Evolutionary conservation across 352 stramenopile genomes (phyloP), one percentile per base, ranked within the genome.

Genomic region (Phytopythium cucurbitacearum): DNA sequence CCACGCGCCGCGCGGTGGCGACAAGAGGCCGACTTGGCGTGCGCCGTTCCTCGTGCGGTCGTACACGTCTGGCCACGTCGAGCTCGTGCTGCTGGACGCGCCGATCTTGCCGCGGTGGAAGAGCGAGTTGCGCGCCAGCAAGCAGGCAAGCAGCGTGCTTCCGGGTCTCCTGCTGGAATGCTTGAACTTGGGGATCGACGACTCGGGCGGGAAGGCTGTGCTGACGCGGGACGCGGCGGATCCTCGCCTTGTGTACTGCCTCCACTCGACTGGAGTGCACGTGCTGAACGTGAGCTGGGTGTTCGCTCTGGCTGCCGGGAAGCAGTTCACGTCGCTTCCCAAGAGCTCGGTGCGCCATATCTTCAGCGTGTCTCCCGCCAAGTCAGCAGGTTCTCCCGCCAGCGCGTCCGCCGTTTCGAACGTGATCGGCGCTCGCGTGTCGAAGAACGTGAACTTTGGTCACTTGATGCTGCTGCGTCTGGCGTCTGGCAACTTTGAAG

Each of bases 221-320:
- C 56, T 94, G 15, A 67, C 73, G 13, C 59, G 72, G 0, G 77
- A 94, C 47, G 38, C 58, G 11, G 59, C 62, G 40, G 75, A 90
- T 43, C 67, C 79, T 3, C 71, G 75, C 5, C 57, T 94, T 7
- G 62, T 91, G 3, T 91, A 91, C 60, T 87, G 70, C 47, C 57
- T 88, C 40, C 80, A 94, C 59, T 87, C 83, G 3, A 90, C 83
- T 1, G 80, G 83, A 15, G 76, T 90, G 8, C 78, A 91, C 59
- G 75, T 90, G 36, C 64, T 91, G 44, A 89, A 94, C 53, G 59
- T 91, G 42, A 71, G 65, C 55, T 94, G 80, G 80, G 78, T 88
- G 7, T 73, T 79, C 51, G 62, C 68, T 15, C 67, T 89, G 8
- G 71, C 76, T 2, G 64, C 68, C 0, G 76, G 77, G 11, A 87